These are phyloP conservation scores for Leccinum aurantiacum DNA, from an alignment of 768 basidiomycete species.

Conservation along the genomic window DNA sequence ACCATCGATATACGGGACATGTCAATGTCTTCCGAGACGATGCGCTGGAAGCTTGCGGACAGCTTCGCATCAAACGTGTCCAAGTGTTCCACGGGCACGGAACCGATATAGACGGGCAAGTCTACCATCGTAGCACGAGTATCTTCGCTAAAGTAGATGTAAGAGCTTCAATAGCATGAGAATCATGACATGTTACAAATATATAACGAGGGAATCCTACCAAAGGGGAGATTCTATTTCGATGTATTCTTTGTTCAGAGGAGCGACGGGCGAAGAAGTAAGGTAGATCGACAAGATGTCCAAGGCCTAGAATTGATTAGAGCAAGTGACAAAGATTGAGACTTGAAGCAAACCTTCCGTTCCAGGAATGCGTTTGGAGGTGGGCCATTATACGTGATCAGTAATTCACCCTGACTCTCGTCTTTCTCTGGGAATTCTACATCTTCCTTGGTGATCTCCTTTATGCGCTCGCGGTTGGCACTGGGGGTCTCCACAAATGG, in stretches of 20 bases:
- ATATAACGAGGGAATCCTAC: constrained; percentile 38
- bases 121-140: constrained; percentile 69
- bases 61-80: constrained; percentile 70
- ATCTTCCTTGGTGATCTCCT: constrained; percentile 52
- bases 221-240: constrained; percentile 90
- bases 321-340: neutral
- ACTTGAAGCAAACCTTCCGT: constrained; percentile 50
- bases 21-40: constrained; percentile 76
- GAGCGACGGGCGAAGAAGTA: constrained; percentile 79
- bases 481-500: constrained; percentile 91
- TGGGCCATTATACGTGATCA: constrained; percentile 79
- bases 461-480: constrained; percentile 54
- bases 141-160: constrained; percentile 82
- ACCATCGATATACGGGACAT: constrained; percentile 89
- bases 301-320: constrained; percentile 55
- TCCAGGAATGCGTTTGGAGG: constrained; percentile 67
- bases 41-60: constrained; percentile 63
- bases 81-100: constrained; percentile 80
- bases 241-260: constrained; percentile 87
- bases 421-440: constrained; percentile 97
- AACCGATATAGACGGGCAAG: constrained; percentile 75
- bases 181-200: constrained; percentile 1
- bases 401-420: constrained; percentile 89
- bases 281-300: constrained; percentile 87
- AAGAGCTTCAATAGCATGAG: constrained; percentile 52